Evolutionary conservation across 495 filamentous ascomycete genomes (phyloP), one percentile per base, ranked within the genome.

Genomic region (Darksidea phi): DNA sequence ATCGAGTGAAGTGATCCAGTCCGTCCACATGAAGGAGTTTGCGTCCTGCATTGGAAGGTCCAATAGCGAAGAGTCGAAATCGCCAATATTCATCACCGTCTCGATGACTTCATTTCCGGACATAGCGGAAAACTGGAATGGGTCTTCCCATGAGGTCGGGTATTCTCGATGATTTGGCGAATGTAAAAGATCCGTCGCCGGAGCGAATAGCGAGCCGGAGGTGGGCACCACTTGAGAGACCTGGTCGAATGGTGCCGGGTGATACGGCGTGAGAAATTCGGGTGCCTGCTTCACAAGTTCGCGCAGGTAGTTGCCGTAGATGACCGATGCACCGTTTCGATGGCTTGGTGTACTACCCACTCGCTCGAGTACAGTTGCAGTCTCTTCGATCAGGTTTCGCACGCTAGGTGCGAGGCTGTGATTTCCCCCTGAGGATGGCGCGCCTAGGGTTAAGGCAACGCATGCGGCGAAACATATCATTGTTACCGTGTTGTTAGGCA

Each of bases 391-490:
- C 20, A 89, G 72, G 12, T 80, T 81, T 13, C 85, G 74, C 6
- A 88, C 84, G 54, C 86, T 88, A 0, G 86, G 85, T 8, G 86
- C 84, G 3, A 88, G 71, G 42, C 80, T 84, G 20, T 56, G 32
- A 20, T 25, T 57, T 1, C 47, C 54, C 1, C 59, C 59, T 1
- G 52, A 21, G 0, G 45, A 10, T 55, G 53, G 45, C 13, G 43
- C 26, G 10, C 83, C 84, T 7, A 88, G 79, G 34, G 81, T 81
- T 20, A 89, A 75, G 0, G 86, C 85, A 47, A 87, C 86, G 64
- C 86, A 88, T 17, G 86, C 86, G 0, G 86, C 86, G 54, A 87
- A 89, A 4, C 86, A 86, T 21, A 88, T 88, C 86, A 88, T 88
- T 63, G 88, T 88, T 38, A 85, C 83, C 0, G 86, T 85, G 59